These are phyloP conservation scores for Asterionellopsis glacialis DNA, from an alignment of 108 stramenopile species.

Conservation along the genomic window DNA sequence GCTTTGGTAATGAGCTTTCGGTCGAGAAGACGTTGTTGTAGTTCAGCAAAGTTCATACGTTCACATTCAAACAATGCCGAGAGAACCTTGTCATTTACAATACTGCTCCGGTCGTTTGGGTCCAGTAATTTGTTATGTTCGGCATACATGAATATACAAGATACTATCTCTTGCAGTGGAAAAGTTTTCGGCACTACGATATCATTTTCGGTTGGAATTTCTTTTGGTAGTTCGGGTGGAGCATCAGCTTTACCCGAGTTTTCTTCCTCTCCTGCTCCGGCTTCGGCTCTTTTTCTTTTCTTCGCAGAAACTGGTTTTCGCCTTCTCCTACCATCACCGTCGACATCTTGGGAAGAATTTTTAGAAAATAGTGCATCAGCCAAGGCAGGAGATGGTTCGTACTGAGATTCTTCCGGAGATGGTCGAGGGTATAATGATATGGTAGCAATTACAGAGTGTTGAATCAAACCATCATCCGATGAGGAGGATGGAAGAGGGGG, in stretches of 20 bases:
- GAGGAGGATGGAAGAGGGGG: conserved; percentile 9
- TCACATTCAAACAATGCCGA: conserved; percentile 56
- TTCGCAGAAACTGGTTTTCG: not conserved
- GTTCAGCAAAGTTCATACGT: conserved; percentile 55
- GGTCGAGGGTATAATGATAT: conserved; percentile 34
- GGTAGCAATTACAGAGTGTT: conserved; percentile 43
- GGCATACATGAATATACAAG: conserved; percentile 58
- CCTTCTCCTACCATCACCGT: conserved; percentile 10
- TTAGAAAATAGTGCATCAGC: conserved; percentile 13
- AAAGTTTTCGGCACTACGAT: conserved; percentile 49
- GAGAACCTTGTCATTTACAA: conserved; percentile 58
- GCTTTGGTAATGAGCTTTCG: conserved; percentile 42
- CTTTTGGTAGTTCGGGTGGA: not conserved
- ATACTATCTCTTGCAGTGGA: conserved; percentile 66
- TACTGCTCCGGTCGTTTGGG: conserved; percentile 42
- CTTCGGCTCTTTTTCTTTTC: conserved; percentile 1
- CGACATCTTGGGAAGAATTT: conserved; percentile 7
- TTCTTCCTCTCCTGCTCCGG: conserved; percentile 16
- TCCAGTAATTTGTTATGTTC: conserved; percentile 54
- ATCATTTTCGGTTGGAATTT: conserved; percentile 48
- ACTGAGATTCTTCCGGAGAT: conserved; percentile 8
- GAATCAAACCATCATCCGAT: conserved; percentile 20
- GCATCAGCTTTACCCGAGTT: conserved; percentile 9
- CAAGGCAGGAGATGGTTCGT: conserved; percentile 9
- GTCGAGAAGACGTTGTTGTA: conserved; percentile 44